Evolutionary conservation across 2,329 filamentous ascomycete genomes (phyloP).

Genomic region (Alternaria angustiovoidea): DNA sequence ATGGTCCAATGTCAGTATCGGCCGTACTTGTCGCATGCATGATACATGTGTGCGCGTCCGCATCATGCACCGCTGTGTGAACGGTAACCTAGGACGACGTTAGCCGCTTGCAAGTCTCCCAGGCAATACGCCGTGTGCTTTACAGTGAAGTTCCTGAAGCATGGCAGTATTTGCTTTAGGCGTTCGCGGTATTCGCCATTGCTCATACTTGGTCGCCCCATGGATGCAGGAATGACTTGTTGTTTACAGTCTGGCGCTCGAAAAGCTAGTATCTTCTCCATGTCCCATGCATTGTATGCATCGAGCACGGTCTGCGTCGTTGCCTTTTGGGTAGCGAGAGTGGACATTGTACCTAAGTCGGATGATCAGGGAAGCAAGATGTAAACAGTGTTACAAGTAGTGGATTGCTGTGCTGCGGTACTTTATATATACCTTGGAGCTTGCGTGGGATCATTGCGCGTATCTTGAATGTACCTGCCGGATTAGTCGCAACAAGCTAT

Average conservation of each 20-base stretch:
- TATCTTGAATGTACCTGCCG: background rate
- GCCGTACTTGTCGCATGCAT: slow-evolving; percentile 2
- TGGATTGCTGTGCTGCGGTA: background rate
- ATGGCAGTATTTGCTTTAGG: background rate
- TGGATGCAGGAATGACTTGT: background rate
- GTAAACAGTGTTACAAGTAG: background rate
- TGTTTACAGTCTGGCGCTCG: background rate
- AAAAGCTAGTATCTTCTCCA: background rate
- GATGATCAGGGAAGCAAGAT: background rate
- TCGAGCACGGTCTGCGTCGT: background rate
- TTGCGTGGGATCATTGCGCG: background rate
- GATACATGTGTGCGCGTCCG: background rate
- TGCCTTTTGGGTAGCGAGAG: background rate
- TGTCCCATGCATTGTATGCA: background rate
- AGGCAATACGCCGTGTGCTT: fast-evolving
- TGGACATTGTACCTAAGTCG: background rate
- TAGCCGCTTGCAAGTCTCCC: background rate
- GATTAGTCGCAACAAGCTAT: background rate
- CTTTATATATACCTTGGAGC: background rate
- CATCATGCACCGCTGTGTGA: background rate
- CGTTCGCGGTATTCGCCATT: background rate
- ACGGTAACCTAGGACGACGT: background rate
- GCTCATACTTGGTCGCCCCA: background rate
- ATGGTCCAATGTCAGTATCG: slow-evolving; percentile 2
- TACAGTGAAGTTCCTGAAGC: background rate